phyloP scores from a whole-genome alignment of 306 rosid species.

The Mimosa pudica region DNA sequence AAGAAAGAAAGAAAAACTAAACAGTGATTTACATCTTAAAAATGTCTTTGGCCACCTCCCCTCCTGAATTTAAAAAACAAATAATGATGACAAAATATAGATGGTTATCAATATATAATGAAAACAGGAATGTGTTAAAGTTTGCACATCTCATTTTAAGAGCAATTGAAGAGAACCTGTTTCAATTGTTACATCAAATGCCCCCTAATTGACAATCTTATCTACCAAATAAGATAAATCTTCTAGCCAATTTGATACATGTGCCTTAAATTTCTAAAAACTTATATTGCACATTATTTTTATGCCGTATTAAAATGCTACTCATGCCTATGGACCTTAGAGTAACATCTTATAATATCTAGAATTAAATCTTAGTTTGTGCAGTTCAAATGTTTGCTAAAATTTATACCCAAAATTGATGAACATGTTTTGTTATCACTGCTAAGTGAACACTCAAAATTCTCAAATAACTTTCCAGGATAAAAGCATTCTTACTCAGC shows the following conservation, averaged over 20 bases:
- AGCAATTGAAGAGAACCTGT: not conserved
- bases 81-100: not conserved
- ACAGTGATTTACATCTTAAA: not conserved
- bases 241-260: not conserved
- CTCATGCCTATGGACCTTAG: not conserved
- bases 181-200: not conserved
- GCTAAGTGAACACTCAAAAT: slow-evolving; percentile 20
- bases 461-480: slow-evolving; percentile 11
- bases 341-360: slow-evolving; percentile 8
- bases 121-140: not conserved
- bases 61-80: not conserved
- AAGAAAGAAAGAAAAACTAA: not conserved
- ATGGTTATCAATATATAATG: not conserved
- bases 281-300: not conserved
- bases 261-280: not conserved
- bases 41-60: not conserved
- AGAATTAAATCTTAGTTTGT: slow-evolving; percentile 21
- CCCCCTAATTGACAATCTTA: not conserved
- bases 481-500: slow-evolving; percentile 21
- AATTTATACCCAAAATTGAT: slow-evolving; percentile 24
- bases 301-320: not conserved
- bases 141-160: not conserved
- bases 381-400: not conserved
- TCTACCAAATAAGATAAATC: not conserved
- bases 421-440: slow-evolving; percentile 11